Percentiles rank a stretch among this genome's conserved stretches.
phyloP scores from a whole-genome alignment of 805 yeast genomes.

The Wickerhamiella sergipiensis region DNA sequence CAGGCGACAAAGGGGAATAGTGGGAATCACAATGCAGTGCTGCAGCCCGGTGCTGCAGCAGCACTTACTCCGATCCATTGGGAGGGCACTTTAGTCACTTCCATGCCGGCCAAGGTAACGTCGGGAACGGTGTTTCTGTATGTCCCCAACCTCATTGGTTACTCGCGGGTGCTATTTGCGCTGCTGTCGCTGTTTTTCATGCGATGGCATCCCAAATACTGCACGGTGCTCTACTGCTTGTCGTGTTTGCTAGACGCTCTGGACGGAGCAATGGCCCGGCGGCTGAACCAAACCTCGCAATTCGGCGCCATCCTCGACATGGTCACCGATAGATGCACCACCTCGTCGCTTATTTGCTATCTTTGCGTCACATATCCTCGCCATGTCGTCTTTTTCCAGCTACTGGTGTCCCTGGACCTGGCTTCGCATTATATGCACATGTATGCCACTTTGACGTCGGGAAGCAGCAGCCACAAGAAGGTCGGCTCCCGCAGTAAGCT shows the following conservation, averaged over 20 bases:
- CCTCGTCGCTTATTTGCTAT: conserved; percentile 82
- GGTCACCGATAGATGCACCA: conserved; percentile 98
- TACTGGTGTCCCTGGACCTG: conserved; percentile 62
- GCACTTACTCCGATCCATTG: no score
- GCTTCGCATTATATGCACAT: conserved; percentile 97
- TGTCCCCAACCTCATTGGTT: conserved; percentile 89
- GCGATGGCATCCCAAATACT: conserved; percentile 70
- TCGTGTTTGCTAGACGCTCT: conserved; percentile 91
- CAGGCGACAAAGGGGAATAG: no score
- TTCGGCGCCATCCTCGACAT: conserved; percentile 96
- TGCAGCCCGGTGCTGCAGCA: no score
- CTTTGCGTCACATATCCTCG: conserved; percentile 67
- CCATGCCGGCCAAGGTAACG: conserved; percentile 6
- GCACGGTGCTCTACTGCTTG: conserved; percentile 64
- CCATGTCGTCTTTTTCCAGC: conserved; percentile 60
- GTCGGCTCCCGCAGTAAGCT: conserved; percentile 62
- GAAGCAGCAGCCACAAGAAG: conserved; percentile 71
- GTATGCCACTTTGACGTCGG: conserved; percentile 81
- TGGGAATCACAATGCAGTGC: no score
- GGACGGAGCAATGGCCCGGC: conserved; percentile 92
- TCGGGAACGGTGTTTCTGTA: conserved; percentile 48
- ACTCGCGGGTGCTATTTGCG: conserved; percentile 70
- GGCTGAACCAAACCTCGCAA: conserved; percentile 72
- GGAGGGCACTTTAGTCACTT: neutral
- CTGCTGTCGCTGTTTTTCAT: conserved; percentile 66